Conservation (phyloP, 306 rosid genomes). For the Canavalia ensiformis region DNA sequence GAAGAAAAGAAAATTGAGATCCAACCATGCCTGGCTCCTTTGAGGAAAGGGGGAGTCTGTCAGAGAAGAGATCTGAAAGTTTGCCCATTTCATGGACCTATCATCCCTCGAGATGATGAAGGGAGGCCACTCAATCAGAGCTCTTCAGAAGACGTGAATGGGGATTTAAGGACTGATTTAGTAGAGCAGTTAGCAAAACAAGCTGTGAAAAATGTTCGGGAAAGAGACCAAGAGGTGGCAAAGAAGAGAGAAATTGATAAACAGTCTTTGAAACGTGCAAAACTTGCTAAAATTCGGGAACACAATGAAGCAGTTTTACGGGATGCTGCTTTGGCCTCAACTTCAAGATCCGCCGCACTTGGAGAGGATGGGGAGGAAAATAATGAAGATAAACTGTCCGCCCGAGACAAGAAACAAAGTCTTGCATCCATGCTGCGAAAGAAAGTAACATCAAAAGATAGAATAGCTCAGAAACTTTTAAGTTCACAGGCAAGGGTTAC, state of each 20-base stretch:
- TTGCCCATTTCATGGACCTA: constrained; percentile 95
- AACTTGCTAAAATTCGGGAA: constrained; percentile 85
- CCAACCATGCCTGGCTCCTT: constrained; percentile 83
- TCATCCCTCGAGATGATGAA: constrained; percentile 80
- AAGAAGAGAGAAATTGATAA: constrained; percentile 67
- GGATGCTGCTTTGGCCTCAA: constrained; percentile 84
- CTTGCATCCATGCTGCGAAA: constrained; percentile 86
- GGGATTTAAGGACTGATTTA: constrained; percentile 50
- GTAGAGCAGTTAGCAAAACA: constrained; percentile 72
- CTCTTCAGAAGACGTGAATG: constrained; percentile 52
- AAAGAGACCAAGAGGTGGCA: constrained; percentile 63
- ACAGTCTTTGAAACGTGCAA: constrained; percentile 70
- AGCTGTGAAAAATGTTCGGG: constrained; percentile 84
- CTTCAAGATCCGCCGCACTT: constrained; percentile 69
- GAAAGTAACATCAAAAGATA: constrained; percentile 81
- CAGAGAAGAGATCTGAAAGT: constrained; percentile 68
- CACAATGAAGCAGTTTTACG: constrained; percentile 84
- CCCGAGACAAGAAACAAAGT: constrained; percentile 65
- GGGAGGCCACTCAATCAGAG: constrained; percentile 72
- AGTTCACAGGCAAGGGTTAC: constrained; percentile 60
- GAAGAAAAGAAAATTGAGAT: constrained; percentile 52
- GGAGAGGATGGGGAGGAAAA: constrained; percentile 62
- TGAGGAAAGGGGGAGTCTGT: constrained; percentile 87
- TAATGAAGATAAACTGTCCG: constrained; percentile 38
- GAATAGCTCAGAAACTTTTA: constrained; percentile 73